Conservation (phyloP, 345 rosid species). For the Eucalyptus regnans region DNA sequence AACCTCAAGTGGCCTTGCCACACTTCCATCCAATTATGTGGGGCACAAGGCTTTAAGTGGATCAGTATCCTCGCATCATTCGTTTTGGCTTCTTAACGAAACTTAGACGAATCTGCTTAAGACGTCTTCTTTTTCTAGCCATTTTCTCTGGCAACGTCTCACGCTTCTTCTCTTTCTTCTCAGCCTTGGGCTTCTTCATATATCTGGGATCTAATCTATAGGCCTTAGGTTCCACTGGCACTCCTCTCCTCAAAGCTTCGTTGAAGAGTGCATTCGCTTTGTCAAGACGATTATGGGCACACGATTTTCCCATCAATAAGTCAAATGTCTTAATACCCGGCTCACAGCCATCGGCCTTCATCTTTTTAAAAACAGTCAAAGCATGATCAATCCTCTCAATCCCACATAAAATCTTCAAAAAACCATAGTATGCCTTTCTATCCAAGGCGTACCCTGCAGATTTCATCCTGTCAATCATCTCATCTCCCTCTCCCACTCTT, state of each 20-base stretch:
- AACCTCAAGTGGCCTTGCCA: neutral
- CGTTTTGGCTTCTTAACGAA: conserved; percentile 78
- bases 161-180: conserved; percentile 65
- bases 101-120: conserved; percentile 75
- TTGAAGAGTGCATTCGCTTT: conserved; percentile 66
- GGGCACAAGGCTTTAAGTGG: neutral
- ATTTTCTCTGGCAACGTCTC: conserved; percentile 95
- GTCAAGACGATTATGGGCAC: conserved; percentile 54
- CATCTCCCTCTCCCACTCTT: conserved; percentile 85
- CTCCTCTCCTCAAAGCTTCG: conserved; percentile 56
- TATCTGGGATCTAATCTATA: conserved; percentile 53
- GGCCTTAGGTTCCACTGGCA: conserved; percentile 60
- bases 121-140: conserved; percentile 76
- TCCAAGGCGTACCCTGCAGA: conserved; percentile 52
- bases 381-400: conserved; percentile 97
- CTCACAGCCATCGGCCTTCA: conserved; percentile 65
- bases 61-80: conserved; percentile 27
- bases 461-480: conserved; percentile 87
- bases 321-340: conserved; percentile 80
- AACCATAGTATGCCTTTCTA: conserved; percentile 57
- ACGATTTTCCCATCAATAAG: conserved; percentile 71
- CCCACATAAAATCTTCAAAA: conserved; percentile 77
- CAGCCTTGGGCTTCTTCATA: conserved; percentile 51
- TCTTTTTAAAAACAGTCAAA: conserved; percentile 62
- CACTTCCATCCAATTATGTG: neutral